Evolutionary conservation across 345 rosid genomes (phyloP), one percentile per base, ranked within the genome.

Genomic region (Mallotus nudiflorus): DNA sequence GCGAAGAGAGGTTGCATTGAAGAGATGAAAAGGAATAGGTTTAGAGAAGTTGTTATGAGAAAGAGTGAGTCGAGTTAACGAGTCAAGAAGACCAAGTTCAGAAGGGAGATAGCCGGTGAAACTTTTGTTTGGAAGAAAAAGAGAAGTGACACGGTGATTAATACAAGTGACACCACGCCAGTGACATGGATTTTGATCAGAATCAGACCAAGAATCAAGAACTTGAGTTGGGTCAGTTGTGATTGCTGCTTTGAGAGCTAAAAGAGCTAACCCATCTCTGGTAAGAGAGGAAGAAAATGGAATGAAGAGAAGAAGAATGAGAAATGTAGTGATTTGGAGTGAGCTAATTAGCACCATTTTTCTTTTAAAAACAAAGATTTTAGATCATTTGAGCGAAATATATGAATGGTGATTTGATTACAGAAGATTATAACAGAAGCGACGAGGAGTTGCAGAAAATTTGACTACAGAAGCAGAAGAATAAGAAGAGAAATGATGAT

Each of bases 101-200:
- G 96, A 92, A 2, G 98, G 98, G n/a, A 92, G 78, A 83, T 92
- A 92, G 42, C 98, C 98, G 0, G 86, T 77, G 2, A 92, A 76
- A 20, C 71, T 75, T 70, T 73, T 86, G 66, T 82, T 73, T 25
- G 91, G 74, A 62, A 92, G 93, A 7, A 70, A 52, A n/a, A 93
- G 63, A 0, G 96, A 83, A 44, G 87, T 81, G 81, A 95, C 97
- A 46, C 91, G 80, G 71, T 73, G 79, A 20, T 75, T 74, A 42
- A 77, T 71, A 80, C 99, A 95, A 68, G 52, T 70, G 78, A 95
- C 70, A 29, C 93, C 97, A 0, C 61, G 61, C 99, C 99, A 95
- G 77, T 77, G 92, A 67, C 99, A 95, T 0, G 99, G 99, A 11
- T 82, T 86, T 2, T 75, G 45, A 77, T 95, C 99, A 6, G 87